phyloP scores from a whole-genome alignment of 2,329 filamentous ascomycete genomes.

The Talaromyces sp. region DNA sequence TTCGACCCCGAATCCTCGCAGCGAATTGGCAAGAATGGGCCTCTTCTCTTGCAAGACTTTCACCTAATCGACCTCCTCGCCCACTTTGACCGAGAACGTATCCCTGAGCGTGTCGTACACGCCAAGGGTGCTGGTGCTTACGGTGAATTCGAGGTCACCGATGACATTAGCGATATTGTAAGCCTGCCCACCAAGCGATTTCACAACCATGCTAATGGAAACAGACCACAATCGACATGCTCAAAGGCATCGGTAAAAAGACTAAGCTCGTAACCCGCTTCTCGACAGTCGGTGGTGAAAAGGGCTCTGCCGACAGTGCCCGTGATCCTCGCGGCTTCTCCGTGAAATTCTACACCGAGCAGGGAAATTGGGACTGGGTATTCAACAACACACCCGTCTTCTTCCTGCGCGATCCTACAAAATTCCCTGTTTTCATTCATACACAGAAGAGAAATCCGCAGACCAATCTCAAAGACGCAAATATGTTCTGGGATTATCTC shows the following conservation, averaged over 20 bases:
- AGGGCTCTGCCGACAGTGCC: constrained; percentile 67
- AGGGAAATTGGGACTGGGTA: constrained; percentile 72
- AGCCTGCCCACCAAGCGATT: background rate
- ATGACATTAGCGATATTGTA: constrained; percentile 50
- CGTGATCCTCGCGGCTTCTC: constrained; percentile 71
- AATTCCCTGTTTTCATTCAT: constrained; percentile 71
- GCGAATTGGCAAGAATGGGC: constrained; percentile 56
- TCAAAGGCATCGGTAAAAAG: constrained; percentile 62
- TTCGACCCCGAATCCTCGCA: constrained; percentile 53
- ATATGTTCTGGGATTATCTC: constrained; percentile 66
- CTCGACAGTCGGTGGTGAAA: constrained; percentile 72
- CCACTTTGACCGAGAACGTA: constrained; percentile 41
- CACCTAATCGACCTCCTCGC: constrained; percentile 61
- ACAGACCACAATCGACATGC: constrained; percentile 46
- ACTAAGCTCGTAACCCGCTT: constrained; percentile 67
- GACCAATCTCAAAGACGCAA: constrained; percentile 66
- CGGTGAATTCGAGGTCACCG: constrained; percentile 45
- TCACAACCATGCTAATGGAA: background rate
- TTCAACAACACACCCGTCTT: constrained; percentile 73
- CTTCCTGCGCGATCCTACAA: constrained; percentile 70
- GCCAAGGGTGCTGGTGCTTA: constrained; percentile 43
- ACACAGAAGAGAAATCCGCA: constrained; percentile 72
- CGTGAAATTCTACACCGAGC: constrained; percentile 69
- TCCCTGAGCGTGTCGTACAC: constrained; percentile 44
- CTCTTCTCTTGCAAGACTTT: constrained; percentile 62